These are phyloP conservation scores for Neopestalotiopsis sp. DNA, from an alignment of 2,329 filamentous ascomycete species.

Conservation along the genomic window DNA sequence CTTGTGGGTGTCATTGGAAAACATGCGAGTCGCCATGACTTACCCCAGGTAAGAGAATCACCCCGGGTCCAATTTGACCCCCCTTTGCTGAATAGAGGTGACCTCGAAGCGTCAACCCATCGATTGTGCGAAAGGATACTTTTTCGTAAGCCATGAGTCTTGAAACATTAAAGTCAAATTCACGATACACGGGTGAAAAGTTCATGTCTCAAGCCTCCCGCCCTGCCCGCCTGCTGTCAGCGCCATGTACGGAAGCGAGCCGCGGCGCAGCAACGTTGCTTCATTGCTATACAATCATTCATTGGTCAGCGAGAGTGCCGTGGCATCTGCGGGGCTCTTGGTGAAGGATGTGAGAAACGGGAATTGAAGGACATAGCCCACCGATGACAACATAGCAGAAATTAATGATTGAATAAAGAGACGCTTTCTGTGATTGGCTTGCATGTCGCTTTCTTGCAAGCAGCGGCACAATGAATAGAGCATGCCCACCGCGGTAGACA, in stretches of 20 bases:
- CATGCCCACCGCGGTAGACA: too few relatives aligned
- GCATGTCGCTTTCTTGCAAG: too few relatives aligned
- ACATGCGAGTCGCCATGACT: not conserved
- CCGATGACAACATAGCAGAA: too few relatives aligned
- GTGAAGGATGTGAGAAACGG: too few relatives aligned
- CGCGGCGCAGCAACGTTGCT: not conserved
- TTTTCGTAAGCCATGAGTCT: not conserved
- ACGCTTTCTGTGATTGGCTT: too few relatives aligned
- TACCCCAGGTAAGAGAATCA: constrained; percentile 4
- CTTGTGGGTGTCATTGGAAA: not conserved
- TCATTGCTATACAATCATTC: not conserved
- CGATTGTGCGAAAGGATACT: not conserved
- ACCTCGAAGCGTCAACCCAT: constrained; percentile 4
- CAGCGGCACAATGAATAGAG: too few relatives aligned
- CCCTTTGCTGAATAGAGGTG: not conserved
- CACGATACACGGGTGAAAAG: not conserved
- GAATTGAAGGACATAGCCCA: too few relatives aligned
- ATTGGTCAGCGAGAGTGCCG: not conserved
- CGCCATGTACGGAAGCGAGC: not conserved
- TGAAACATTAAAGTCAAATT: not conserved
- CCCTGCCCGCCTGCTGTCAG: not conserved
- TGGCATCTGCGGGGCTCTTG: not conserved
- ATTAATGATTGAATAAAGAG: too few relatives aligned
- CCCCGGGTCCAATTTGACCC: not conserved
- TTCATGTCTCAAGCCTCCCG: not conserved